phyloP scores from a whole-genome alignment of 1,139 yeast species.

The Chernovozyma sophiae-reginae region DNA sequence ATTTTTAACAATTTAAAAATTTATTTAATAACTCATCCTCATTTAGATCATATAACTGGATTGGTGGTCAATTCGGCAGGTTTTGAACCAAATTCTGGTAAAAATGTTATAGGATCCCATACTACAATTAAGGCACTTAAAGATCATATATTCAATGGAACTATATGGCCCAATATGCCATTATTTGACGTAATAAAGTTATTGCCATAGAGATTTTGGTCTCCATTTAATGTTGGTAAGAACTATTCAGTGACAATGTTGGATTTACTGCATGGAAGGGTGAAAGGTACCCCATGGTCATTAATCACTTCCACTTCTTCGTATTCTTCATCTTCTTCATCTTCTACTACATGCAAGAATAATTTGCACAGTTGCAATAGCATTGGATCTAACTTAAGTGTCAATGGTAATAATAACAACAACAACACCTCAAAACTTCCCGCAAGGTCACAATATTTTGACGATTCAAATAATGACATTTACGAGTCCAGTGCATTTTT shows the following conservation, averaged over 20 bases:
- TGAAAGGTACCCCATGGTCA: slow-evolving; percentile 1
- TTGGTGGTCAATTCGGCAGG: slow-evolving; percentile 70
- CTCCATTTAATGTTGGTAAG: slow-evolving; percentile 14
- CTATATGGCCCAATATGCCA: slow-evolving; percentile 75
- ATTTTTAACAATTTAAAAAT: slow-evolving; percentile 36
- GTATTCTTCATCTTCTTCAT: neutral
- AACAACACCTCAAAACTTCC: neutral
- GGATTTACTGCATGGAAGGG: slow-evolving; percentile 38
- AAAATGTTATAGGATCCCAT: slow-evolving; percentile 50
- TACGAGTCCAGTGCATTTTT: slow-evolving; percentile 50
- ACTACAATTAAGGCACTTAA: slow-evolving; percentile 52
- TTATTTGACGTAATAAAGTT: slow-evolving; percentile 28
- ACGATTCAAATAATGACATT: slow-evolving; percentile 3
- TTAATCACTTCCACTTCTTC: neutral
- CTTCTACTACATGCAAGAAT: neutral
- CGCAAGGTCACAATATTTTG: neutral
- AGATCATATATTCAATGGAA: slow-evolving; percentile 63
- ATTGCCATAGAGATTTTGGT: slow-evolving; percentile 15
- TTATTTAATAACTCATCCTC: slow-evolving; percentile 75
- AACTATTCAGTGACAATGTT: slow-evolving; percentile 27
- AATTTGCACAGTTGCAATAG: neutral
- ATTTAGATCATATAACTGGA: slow-evolving; percentile 74
- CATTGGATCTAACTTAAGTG: neutral
- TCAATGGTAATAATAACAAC: neutral
- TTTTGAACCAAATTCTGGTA: slow-evolving; percentile 24